Evolutionary conservation across 2,329 filamentous ascomycete genomes (phyloP).

Genomic region (Myrmaecium sp.): DNA sequence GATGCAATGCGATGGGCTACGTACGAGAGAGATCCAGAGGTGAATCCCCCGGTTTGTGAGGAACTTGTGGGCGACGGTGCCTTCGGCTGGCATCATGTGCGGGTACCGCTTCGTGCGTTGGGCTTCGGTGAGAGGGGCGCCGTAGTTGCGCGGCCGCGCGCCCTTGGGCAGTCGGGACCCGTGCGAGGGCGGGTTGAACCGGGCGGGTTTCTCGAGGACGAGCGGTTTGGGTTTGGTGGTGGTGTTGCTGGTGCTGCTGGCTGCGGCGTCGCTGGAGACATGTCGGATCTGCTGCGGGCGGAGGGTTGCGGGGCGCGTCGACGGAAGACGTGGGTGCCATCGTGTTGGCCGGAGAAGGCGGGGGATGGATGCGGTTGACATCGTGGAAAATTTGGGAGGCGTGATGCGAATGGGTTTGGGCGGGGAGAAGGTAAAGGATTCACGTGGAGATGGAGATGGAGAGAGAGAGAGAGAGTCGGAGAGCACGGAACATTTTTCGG

Average conservation of each 20-base stretch:
- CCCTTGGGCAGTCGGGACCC: slow-evolving; percentile 46
- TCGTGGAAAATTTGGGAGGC: slow-evolving; percentile 8
- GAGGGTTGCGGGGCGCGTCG: slow-evolving; percentile 7
- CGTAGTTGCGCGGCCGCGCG: slow-evolving; percentile 47
- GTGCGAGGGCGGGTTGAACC: slow-evolving; percentile 87
- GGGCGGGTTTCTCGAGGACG: slow-evolving; percentile 61
- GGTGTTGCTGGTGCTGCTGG: slow-evolving; percentile 11
- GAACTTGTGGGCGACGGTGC: slow-evolving; percentile 72
- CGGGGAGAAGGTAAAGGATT: too few species aligned
- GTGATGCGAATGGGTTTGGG: too few species aligned
- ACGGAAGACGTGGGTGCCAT: slow-evolving; percentile 8
- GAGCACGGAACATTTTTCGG: slow-evolving; percentile 19
- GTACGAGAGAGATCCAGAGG: slow-evolving; percentile 66
- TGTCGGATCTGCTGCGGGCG: slow-evolving; percentile 8
- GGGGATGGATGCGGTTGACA: too few species aligned
- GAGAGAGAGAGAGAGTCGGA: too few species aligned
- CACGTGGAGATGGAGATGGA: too few species aligned
- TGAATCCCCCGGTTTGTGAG: slow-evolving; percentile 63
- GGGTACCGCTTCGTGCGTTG: slow-evolving; percentile 65
- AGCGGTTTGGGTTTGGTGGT: slow-evolving; percentile 35
- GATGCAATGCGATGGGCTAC: too few species aligned
- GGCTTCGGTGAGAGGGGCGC: slow-evolving; percentile 47
- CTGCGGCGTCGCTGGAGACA: slow-evolving; percentile 12
- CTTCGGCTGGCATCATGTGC: slow-evolving; percentile 70
- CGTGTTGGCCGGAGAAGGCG: slow-evolving; percentile 8